Evolutionary conservation across 164 flowering plant species (phyloP).

Genomic region (Liriodendron chinense): DNA sequence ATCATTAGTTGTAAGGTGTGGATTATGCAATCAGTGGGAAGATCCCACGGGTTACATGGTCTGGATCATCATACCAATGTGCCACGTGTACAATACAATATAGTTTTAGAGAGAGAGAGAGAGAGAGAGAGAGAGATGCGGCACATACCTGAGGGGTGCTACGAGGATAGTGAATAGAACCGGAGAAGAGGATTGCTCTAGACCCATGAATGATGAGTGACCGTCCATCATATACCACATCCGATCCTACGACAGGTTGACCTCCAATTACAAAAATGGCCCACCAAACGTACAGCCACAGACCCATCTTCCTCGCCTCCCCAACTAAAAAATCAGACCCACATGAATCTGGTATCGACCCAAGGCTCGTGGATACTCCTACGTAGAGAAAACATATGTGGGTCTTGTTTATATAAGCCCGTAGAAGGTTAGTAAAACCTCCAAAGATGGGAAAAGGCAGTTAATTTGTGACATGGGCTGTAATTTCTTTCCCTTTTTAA

Average conservation of each 20-base stretch:
- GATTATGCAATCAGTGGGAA: too few relatives aligned
- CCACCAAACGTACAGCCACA: background rate
- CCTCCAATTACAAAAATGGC: conserved; percentile 2
- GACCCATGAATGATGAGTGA: conserved; percentile 45
- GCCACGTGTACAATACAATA: too few relatives aligned
- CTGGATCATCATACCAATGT: too few relatives aligned
- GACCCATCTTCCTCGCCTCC: background rate
- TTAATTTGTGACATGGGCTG: background rate
- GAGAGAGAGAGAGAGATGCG: background rate
- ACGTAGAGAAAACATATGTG: background rate
- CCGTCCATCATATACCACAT: conserved; percentile 47
- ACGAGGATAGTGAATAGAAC: conserved; percentile 61
- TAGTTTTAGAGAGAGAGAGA: background rate
- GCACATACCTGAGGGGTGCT: conserved; percentile 52
- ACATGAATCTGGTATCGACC: background rate
- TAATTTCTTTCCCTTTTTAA: background rate
- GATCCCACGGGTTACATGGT: too few relatives aligned
- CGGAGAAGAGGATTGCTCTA: conserved; percentile 46
- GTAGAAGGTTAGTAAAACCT: background rate
- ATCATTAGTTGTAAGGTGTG: too few relatives aligned
- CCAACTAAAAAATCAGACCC: background rate
- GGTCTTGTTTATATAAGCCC: background rate
- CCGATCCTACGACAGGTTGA: conserved; percentile 13
- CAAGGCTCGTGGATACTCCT: background rate
- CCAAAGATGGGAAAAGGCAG: background rate